A percentile compares a stretch with the other conserved stretches of the same genome.
Evolutionary conservation across 345 rosid species (phyloP).

Genomic region (Salix brachista): DNA sequence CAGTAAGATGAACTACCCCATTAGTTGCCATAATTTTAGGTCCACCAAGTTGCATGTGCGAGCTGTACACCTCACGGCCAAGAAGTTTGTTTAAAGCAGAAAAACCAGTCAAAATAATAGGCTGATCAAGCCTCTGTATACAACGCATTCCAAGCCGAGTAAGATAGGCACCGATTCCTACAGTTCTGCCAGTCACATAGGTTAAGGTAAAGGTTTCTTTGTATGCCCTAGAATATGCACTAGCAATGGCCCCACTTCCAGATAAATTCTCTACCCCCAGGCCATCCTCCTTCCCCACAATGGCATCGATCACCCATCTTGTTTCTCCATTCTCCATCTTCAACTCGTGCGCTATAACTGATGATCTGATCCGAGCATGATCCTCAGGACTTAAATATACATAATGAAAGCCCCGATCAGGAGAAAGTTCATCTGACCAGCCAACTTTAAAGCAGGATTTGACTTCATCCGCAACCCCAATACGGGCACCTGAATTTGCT

Average conservation of each 20-base stretch:
- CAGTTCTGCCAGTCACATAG: slow-evolving; percentile 92
- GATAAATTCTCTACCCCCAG: slow-evolving; percentile 92
- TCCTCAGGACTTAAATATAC: slow-evolving; percentile 81
- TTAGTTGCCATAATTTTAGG: slow-evolving; percentile 99
- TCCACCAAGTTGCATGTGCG: slow-evolving; percentile 99
- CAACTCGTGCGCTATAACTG: slow-evolving; percentile 85
- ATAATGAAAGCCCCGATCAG: slow-evolving; percentile 93
- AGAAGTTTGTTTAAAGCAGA: slow-evolving; percentile 97
- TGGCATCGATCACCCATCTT: slow-evolving; percentile 92
- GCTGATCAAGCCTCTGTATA: slow-evolving; percentile 98
- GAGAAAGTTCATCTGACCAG: slow-evolving; percentile 82
- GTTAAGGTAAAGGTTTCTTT: slow-evolving; percentile 92
- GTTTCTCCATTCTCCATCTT: slow-evolving; percentile 69
- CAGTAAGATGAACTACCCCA: slow-evolving; percentile 97
- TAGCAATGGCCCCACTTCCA: slow-evolving; percentile 97
- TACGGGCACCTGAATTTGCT: slow-evolving; percentile 97
- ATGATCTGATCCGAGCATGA: slow-evolving; percentile 57
- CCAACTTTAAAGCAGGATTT: slow-evolving; percentile 85
- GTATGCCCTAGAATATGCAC: slow-evolving; percentile 98
- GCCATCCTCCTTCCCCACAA: slow-evolving; percentile 95
- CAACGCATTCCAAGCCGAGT: slow-evolving; percentile 98
- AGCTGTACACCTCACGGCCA: slow-evolving; percentile 98
- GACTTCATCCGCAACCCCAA: slow-evolving; percentile 96
- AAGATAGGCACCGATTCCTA: slow-evolving; percentile 98
- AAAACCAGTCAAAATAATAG: slow-evolving; percentile 95